Percentiles rank a stretch among this genome's conserved stretches.
phyloP scores from a whole-genome alignment of 108 stramenopile genomes.

The Epipyxis sp. region DNA sequence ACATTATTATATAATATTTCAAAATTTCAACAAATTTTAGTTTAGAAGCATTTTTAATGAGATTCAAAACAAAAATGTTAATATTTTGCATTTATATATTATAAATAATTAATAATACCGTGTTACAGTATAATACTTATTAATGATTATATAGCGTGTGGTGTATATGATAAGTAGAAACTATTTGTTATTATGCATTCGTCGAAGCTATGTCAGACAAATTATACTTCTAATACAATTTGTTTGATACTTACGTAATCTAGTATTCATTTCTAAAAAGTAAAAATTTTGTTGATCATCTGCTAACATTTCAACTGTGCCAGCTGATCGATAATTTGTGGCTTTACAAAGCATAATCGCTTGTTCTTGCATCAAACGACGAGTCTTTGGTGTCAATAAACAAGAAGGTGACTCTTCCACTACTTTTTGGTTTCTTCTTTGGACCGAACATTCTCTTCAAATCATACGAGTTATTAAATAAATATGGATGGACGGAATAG shows the following conservation, averaged over 20 bases:
- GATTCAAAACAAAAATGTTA: too few relatives aligned
- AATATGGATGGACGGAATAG: background rate
- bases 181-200: too few relatives aligned
- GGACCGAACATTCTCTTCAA: slow-evolving; percentile 92
- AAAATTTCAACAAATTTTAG: too few relatives aligned
- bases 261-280: slow-evolving; percentile 94
- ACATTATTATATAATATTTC: slow-evolving; percentile 6
- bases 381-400: slow-evolving; percentile 62
- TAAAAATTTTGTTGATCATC: slow-evolving; percentile 84
- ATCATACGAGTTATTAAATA: too few relatives aligned
- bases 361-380: slow-evolving; percentile 77
- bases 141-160: too few relatives aligned
- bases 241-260: too few relatives aligned
- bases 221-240: slow-evolving; percentile 6
- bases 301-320: slow-evolving; percentile 94
- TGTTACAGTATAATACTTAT: too few relatives aligned
- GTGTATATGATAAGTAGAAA: too few relatives aligned
- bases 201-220: slow-evolving; percentile 1
- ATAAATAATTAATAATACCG: too few relatives aligned
- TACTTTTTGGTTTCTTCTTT: slow-evolving; percentile 97
- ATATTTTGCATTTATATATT: too few relatives aligned
- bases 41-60: too few relatives aligned
- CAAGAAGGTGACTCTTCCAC: slow-evolving; percentile 85
- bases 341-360: slow-evolving; percentile 67
- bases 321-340: slow-evolving; percentile 79